Evolutionary conservation across 495 filamentous ascomycete species (phyloP).

Genomic region (Trichoderma gamsii): DNA sequence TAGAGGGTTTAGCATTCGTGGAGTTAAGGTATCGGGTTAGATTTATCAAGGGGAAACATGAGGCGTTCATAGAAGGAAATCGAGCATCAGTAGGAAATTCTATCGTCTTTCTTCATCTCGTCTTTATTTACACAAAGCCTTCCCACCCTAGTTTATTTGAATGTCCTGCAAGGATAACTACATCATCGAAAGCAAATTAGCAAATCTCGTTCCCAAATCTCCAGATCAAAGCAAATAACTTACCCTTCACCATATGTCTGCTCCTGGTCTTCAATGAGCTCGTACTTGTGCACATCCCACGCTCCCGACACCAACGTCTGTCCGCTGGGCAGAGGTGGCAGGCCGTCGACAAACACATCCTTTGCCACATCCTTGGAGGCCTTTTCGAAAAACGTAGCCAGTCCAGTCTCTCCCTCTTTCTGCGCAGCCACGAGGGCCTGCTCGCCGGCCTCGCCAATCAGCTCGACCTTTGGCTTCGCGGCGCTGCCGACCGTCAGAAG

Average conservation of each 20-base stretch:
- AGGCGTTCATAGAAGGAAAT: not conserved
- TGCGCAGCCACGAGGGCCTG: slow-evolving; percentile 78
- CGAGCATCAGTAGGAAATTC: not conserved
- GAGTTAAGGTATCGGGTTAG: slow-evolving; percentile 2
- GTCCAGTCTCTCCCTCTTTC: slow-evolving; percentile 64
- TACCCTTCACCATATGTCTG: slow-evolving; percentile 52
- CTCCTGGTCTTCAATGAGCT: slow-evolving; percentile 50
- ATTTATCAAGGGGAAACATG: not conserved
- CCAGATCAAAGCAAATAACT: slow-evolving; percentile 28
- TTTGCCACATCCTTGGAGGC: slow-evolving; percentile 50
- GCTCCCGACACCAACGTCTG: slow-evolving; percentile 39
- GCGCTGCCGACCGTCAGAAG: slow-evolving; percentile 81
- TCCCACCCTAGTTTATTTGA: slow-evolving; percentile 32
- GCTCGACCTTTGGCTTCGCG: slow-evolving; percentile 70
- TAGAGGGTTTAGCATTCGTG: not conserved
- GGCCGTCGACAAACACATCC: slow-evolving; percentile 63
- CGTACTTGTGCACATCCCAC: slow-evolving; percentile 51
- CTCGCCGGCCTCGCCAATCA: slow-evolving; percentile 75
- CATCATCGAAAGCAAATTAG: slow-evolving; percentile 7
- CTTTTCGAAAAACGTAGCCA: slow-evolving; percentile 68
- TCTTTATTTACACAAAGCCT: slow-evolving; percentile 23
- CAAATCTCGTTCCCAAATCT: not conserved
- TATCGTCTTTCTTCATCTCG: slow-evolving; percentile 14
- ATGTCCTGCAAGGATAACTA: slow-evolving; percentile 45
- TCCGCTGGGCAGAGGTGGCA: slow-evolving; percentile 78